Evolutionary conservation across 495 filamentous ascomycete genomes (phyloP), one percentile per base, ranked within the genome.

Genomic region (Daldinia concentrica): DNA sequence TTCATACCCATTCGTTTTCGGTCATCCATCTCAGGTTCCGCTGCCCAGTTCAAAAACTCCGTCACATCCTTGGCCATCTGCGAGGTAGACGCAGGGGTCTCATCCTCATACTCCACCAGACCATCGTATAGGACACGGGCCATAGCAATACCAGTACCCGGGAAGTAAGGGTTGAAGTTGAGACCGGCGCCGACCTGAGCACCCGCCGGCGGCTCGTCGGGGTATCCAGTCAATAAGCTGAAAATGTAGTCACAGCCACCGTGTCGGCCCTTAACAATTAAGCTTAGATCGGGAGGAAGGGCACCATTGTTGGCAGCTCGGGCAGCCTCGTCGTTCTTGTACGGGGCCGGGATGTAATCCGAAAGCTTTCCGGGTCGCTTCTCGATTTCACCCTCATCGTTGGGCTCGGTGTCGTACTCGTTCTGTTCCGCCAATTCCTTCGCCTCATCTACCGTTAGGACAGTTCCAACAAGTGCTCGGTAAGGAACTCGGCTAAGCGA

Each of bases 141-240:
- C 96, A 99, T 99, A 74, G 92, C 96, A 81, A 99, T 99, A 75
- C 94, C 95, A 69, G 95, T 98, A 74, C 96, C 96, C 58, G 95
- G 95, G 89, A 99, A 99, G 86, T 98, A 99, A 29, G 95, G 95
- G 89, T 99, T 99, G 89, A 99, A 99, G 88, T 98, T 97, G 79
- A 99, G 89, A 69, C 95, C 95, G 65, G 89, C 87, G 64, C 87
- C 86, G 71, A 99, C 88, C 66, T 83, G 80, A 67, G 90, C 93
- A 75, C 95, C 95, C 43, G 95, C 91, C 12, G 95, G 95, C 54
- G 93, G 88, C 84, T 99, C 95, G 74, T 99, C 95, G 62, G 95
- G 95, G 80, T 99, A 99, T 67, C 95, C 95, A n/a, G 95, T 99
- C 79, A 99, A 83, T 74, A 99, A 87, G 79, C 83, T 91, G 87